phyloP scores from a whole-genome alignment of 495 filamentous ascomycete species.

The Hyphodiscus hymeniophilus region DNA sequence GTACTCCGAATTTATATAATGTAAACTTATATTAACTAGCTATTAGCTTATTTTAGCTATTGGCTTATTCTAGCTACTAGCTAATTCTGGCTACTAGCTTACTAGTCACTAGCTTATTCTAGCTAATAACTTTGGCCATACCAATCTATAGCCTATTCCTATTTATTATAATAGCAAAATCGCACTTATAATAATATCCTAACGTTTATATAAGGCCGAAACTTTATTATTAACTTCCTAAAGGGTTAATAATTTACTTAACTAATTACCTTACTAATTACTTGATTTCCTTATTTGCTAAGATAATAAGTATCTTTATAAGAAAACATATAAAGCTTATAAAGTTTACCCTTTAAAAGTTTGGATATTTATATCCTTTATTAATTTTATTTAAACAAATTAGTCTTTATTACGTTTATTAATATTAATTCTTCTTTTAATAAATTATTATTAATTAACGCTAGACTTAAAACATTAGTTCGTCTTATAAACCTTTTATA shows the following conservation, averaged over 20 bases:
- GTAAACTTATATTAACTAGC: neutral
- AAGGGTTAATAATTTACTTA: neutral
- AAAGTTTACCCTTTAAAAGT: neutral
- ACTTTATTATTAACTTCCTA: neutral
- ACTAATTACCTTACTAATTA: neutral
- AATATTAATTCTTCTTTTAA: neutral
- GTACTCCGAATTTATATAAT: neutral
- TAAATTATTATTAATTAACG: no score
- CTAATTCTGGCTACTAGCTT: no score
- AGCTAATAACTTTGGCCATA: no score
- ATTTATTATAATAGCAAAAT: neutral
- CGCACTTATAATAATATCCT: neutral
- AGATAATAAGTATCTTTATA: neutral
- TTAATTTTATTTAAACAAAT: neutral
- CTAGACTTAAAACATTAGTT: neutral
- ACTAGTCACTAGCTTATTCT: no score
- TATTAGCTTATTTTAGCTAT: neutral
- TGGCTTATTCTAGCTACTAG: no score
- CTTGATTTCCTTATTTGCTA: neutral
- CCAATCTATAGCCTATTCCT: no score
- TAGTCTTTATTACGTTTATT: neutral
- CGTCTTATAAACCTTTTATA: neutral
- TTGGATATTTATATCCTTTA: neutral
- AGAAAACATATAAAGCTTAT: neutral
- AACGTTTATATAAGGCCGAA: neutral